A percentile compares a stretch with the other conserved stretches of the same genome.
Evolutionary conservation across 176 grass and related monocot species (phyloP).

Genomic region (Ampelocalamus luodianensis): DNA sequence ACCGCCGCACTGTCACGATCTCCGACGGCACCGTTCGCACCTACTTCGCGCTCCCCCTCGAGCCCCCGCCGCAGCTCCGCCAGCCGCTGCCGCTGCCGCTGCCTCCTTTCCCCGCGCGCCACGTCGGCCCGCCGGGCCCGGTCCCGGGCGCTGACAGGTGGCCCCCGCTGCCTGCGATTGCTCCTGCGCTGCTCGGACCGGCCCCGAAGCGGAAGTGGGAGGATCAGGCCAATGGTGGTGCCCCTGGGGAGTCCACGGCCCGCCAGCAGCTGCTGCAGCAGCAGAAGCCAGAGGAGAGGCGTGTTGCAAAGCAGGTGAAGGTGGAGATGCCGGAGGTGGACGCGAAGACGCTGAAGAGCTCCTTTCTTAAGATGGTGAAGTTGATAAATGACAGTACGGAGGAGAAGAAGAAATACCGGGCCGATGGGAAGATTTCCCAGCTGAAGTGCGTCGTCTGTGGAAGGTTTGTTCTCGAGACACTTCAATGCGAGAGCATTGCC

Average conservation of each 20-base stretch:
- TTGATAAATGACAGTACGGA: slow-evolving; percentile 61
- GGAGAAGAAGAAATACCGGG: slow-evolving; percentile 73
- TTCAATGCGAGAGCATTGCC: not conserved
- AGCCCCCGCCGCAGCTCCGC: slow-evolving; percentile 58
- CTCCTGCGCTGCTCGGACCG: not conserved
- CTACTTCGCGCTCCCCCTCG: slow-evolving; percentile 85
- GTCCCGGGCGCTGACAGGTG: slow-evolving; percentile 23
- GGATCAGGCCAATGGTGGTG: slow-evolving; percentile 45
- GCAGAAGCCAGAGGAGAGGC: slow-evolving; percentile 37
- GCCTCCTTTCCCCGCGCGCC: not conserved
- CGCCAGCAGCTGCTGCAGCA: slow-evolving; percentile 30
- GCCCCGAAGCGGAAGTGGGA: slow-evolving; percentile 57
- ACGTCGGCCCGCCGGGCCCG: slow-evolving; percentile 20
- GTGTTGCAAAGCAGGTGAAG: slow-evolving; percentile 52
- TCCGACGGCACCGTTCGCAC: slow-evolving; percentile 79
- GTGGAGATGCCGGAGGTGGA: slow-evolving; percentile 48
- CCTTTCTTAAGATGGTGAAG: slow-evolving; percentile 89
- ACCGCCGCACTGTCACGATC: slow-evolving; percentile 60
- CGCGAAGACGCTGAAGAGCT: slow-evolving; percentile 55
- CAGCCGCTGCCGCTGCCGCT: slow-evolving; percentile 43
- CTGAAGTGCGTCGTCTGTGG: slow-evolving; percentile 73
- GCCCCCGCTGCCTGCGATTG: not conserved
- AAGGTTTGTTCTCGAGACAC: slow-evolving; percentile 58
- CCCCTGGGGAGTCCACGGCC: slow-evolving; percentile 21
- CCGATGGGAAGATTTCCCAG: slow-evolving; percentile 67